A percentile compares a stretch with the other conserved stretches of the same genome.
phyloP scores from a whole-genome alignment of 805 yeast genomes.

The Candida dajiaensis region DNA sequence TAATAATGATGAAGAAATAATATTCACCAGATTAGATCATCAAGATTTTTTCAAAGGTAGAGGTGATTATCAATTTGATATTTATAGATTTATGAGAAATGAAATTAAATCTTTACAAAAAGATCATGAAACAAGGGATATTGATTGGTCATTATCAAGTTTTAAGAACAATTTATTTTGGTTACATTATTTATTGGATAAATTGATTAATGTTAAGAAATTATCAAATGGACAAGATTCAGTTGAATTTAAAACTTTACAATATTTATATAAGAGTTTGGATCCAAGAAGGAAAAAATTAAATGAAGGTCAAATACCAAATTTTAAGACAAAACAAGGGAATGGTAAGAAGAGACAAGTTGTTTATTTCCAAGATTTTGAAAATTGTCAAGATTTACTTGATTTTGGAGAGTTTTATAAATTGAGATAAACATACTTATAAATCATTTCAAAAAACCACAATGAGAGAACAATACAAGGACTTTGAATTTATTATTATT shows the following conservation, averaged over 20 bases:
- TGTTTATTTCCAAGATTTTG: slow-evolving; percentile 23
- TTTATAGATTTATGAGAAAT: slow-evolving; percentile 51
- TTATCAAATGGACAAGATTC: slow-evolving; percentile 22
- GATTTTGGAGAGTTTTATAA: slow-evolving; percentile 10
- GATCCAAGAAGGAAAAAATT: slow-evolving; percentile 29
- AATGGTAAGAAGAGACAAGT: slow-evolving; percentile 12
- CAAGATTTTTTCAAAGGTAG: slow-evolving; percentile 56
- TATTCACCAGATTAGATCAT: slow-evolving; percentile 56
- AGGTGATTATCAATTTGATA: slow-evolving; percentile 57
- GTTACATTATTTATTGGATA: slow-evolving; percentile 56
- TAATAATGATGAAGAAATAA: slow-evolving; percentile 22
- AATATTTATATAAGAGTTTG: slow-evolving; percentile 26
- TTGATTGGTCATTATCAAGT: slow-evolving; percentile 42
- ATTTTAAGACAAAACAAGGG: slow-evolving; percentile 8
- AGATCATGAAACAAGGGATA: slow-evolving; percentile 20
- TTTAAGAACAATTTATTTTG: slow-evolving; percentile 54
- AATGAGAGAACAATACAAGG: background rate
- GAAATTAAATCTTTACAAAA: slow-evolving; percentile 9
- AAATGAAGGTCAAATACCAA: slow-evolving; percentile 7
- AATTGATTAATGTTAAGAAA: slow-evolving; percentile 38
- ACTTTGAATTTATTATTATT: background rate
- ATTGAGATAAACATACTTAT: no score
- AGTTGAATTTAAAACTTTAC: slow-evolving; percentile 22
- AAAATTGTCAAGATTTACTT: slow-evolving; percentile 20
- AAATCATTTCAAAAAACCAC: background rate